Conservation (phyloP, 2,329 filamentous ascomycete species). For the Tolypocladium album region DNA sequence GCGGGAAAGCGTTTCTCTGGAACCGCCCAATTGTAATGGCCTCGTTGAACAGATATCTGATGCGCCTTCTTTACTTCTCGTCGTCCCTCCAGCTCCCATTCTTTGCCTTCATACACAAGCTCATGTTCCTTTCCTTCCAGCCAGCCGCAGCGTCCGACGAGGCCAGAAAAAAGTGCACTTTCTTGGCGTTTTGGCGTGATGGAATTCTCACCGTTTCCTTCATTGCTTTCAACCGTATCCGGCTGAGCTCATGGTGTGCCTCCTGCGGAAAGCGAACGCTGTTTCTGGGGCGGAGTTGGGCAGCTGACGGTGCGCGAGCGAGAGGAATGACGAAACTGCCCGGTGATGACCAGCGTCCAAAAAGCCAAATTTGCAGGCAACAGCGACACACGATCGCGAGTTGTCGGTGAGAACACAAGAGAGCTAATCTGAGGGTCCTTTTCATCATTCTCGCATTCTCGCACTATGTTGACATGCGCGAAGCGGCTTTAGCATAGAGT, state of each 20-base stretch:
- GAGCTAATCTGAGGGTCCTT: slow-evolving; percentile 45
- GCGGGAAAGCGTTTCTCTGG: neutral
- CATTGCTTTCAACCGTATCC: slow-evolving; percentile 47
- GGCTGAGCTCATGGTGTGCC: slow-evolving; percentile 15
- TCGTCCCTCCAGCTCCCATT: neutral
- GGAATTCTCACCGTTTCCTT: neutral
- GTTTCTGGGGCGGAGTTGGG: neutral
- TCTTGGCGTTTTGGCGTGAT: neutral
- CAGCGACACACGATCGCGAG: slow-evolving; percentile 23
- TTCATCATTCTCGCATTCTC: slow-evolving; percentile 4
- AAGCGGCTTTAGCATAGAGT: too few relatives aligned
- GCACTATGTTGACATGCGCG: neutral
- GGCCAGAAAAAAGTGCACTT: neutral
- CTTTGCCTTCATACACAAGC: neutral
- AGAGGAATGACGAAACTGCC: slow-evolving; percentile 9
- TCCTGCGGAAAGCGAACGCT: neutral
- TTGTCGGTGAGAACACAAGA: slow-evolving; percentile 44
- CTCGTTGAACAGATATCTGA: neutral
- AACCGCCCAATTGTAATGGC: neutral
- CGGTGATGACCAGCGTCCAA: slow-evolving; percentile 44
- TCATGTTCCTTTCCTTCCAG: neutral
- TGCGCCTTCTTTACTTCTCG: neutral
- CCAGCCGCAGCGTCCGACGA: neutral
- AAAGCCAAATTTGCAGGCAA: slow-evolving; percentile 49
- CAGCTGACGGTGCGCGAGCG: neutral